Evolutionary conservation across 352 stramenopile genomes (phyloP).

Genomic region (Phytopythium kandeliae): DNA sequence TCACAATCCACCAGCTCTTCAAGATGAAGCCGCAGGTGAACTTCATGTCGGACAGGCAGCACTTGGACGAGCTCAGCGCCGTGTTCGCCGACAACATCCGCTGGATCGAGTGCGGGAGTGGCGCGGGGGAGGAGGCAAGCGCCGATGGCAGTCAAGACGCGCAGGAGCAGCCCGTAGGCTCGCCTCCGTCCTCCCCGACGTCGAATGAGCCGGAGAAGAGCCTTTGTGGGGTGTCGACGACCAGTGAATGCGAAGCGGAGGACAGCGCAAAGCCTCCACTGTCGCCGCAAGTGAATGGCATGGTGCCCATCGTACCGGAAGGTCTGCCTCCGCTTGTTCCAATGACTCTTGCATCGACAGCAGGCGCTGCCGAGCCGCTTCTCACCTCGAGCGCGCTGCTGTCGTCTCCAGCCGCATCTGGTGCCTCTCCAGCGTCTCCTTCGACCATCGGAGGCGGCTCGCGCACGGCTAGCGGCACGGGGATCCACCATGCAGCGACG

Average conservation of each 20-base stretch:
- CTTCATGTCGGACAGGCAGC: conserved; percentile 58
- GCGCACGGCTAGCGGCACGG: conserved; percentile 16
- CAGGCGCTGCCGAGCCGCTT: background rate
- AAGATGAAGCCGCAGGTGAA: conserved; percentile 63
- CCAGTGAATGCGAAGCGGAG: no score
- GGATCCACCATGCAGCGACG: conserved; percentile 1
- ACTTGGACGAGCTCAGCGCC: conserved; percentile 58
- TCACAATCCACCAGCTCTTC: conserved; percentile 61
- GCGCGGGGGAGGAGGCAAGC: background rate
- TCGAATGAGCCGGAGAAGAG: conserved; percentile 8
- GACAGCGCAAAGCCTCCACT: background rate
- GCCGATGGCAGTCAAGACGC: background rate
- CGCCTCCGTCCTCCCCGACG: background rate
- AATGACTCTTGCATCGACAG: background rate
- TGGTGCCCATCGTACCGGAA: background rate
- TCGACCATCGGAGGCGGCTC: background rate
- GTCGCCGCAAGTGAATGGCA: background rate
- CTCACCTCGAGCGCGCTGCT: background rate
- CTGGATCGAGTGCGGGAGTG: conserved; percentile 6
- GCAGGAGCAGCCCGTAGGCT: background rate
- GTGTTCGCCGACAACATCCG: conserved; percentile 43
- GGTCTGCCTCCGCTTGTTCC: background rate
- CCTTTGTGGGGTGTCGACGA: conserved; percentile 1
- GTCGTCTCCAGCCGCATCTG: background rate
- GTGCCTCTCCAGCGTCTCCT: background rate